Base-by-base conservation (phyloP, 2,329 filamentous ascomycete genomes). In the Diaporthe sp. region DNA sequence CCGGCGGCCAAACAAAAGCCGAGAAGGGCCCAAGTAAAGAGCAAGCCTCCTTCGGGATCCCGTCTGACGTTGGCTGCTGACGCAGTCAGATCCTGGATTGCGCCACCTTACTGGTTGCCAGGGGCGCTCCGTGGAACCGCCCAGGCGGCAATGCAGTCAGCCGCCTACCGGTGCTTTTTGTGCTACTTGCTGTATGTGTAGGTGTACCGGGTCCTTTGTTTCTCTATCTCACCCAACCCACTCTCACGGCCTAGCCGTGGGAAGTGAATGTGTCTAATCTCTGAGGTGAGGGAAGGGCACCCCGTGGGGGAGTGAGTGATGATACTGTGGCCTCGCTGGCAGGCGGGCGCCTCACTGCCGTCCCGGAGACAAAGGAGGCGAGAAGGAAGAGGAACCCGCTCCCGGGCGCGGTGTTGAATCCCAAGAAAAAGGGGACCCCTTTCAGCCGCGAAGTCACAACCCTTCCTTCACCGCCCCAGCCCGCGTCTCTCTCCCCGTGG, bases 21-120 rank as follows among this genome's bases (percentile, higher is more conserved):
- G 22, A 45, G 25, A 17, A 22, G n/a, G 19, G 2, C 15, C 40
- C 33, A n/a, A 25, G n/a, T 6, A 17, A 40, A 40, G 30, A 9
- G 1, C 30, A 38, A 13, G 17, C 61, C 42, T 50, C 61, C n/a
- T 45, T 33, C 30, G 40, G 61, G 9, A 35, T 66, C 19, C 30
- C 42, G 61, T 66, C 61, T 66, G 61, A 50, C 61, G 61, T 66
- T 66, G 61, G 60, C 60, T 47, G 60, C 60, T 33, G 60, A 33
- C 60, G 60, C 60, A 47, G 60, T 66, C 60, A 50, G 40, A 66
- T 66, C 61, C 61, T 40, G 22, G 42, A 10, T 35, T 15, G 4
- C 61, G 61, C 61, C 40, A 66, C 61, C 40, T 66, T 10, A 47
- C 60, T 66, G 60, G 42, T 17, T 33, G 42, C 40, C 60, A 33